Evolutionary conservation across 345 rosid species (phyloP), one percentile per base, ranked within the genome.

Genomic region (Sonneratia alba): DNA sequence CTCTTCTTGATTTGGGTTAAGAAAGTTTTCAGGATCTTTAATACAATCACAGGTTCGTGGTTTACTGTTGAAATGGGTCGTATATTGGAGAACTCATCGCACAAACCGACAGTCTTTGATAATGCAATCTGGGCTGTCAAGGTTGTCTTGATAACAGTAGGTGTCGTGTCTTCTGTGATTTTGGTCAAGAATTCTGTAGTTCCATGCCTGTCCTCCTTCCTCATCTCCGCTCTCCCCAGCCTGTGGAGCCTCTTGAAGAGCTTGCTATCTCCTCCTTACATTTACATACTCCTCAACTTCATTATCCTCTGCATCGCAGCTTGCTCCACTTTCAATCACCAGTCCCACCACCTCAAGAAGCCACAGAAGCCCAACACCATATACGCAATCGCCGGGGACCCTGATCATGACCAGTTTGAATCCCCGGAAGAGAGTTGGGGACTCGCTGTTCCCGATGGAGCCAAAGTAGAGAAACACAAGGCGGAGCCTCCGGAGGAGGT

Each of bases 231-330:
- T 14, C 21, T 77, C 38, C 87, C 87, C 4, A 19, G 74, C 66
- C 27, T 80, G 24, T 77, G 81, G 79, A 53, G 71, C 78, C 77
- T 71, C 37, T 12, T 83, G 38, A 77, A 78, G 43, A 49, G 56
- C 64, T 76, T 79, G 75, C 67, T 83, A 0, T 77, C 86, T 59
- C 91, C 88, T 8, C 87, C 79, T 16, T 87, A 81, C 77, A 77
- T 87, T 37, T 85, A 80, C 67, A 73, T 87, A 47, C 62, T 87
- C 69, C 67, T 85, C 78, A 83, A 87, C 67, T 76, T 79, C 77
- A 79, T 87, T 73, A 80, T 87, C 74, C 15, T 85, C 73, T 70
- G 80, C 78, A 82, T 86, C 42, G 81, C 71, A 42, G 85, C 84
- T 36, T 82, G 80, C 11, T 81, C 83, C 67, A 63, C 71, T 10